A percentile compares a stretch with the other conserved stretches of the same genome.
Evolutionary conservation across 352 stramenopile species (phyloP).

Genomic region (Globisporangium middletonii): DNA sequence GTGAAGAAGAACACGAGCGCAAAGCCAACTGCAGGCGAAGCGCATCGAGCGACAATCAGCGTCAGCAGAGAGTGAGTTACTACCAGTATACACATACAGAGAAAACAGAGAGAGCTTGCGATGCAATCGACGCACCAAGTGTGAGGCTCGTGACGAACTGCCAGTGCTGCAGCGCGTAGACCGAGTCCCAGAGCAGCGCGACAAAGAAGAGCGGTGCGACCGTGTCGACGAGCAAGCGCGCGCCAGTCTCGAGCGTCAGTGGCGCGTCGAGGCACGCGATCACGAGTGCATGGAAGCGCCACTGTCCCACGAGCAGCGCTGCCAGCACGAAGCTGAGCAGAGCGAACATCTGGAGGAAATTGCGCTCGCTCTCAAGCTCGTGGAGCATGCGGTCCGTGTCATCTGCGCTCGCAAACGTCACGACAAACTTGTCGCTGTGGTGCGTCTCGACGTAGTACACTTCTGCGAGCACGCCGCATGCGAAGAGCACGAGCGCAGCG

Average conservation of each 20-base stretch:
- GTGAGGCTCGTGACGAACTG: slow-evolving; percentile 20
- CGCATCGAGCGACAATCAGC: too few species aligned
- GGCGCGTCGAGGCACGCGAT: slow-evolving; percentile 29
- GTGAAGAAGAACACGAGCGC: slow-evolving; percentile 25
- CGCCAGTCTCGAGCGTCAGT: slow-evolving; percentile 16
- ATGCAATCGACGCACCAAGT: slow-evolving; percentile 20
- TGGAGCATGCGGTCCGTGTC: slow-evolving; percentile 6
- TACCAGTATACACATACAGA: background rate
- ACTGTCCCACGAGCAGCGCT: slow-evolving; percentile 38
- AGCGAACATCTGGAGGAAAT: slow-evolving; percentile 6
- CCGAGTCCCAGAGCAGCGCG: slow-evolving; percentile 21
- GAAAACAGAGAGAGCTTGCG: too few species aligned
- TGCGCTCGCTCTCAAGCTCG: slow-evolving; percentile 2
- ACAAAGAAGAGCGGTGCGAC: slow-evolving; percentile 20
- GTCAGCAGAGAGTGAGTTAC: background rate
- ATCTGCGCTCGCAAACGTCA: slow-evolving; percentile 1
- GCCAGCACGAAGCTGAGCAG: slow-evolving; percentile 17
- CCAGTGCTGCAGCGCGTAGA: slow-evolving; percentile 27
- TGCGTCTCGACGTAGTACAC: slow-evolving; percentile 14
- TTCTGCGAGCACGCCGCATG: slow-evolving; percentile 14
- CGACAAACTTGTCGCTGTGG: slow-evolving; percentile 4
- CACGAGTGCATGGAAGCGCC: slow-evolving; percentile 33
- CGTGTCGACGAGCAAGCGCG: slow-evolving; percentile 20
- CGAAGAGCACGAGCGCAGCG: slow-evolving; percentile 17
- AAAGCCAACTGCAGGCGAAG: slow-evolving; percentile 15